These are phyloP conservation scores for Globisporangium lucens DNA, from an alignment of 352 stramenopile species.

Conservation along the genomic window DNA sequence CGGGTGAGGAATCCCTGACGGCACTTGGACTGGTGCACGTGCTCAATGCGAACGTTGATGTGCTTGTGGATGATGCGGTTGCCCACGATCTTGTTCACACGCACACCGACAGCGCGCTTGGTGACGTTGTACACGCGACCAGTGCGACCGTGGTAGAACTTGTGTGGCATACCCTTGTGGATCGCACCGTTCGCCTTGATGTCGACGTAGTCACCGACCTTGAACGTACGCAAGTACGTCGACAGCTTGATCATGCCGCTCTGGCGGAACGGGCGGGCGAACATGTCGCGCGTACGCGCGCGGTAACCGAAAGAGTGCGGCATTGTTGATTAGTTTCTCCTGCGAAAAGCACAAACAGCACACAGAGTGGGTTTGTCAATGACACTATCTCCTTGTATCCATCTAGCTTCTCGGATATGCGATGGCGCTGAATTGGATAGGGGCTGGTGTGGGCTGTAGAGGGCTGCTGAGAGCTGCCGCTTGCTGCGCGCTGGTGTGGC, in stretches of 20 bases:
- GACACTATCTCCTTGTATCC: background rate
- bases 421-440: background rate
- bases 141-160: constrained; percentile 99
- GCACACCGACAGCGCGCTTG: constrained; percentile 97
- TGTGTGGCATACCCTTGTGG: constrained; percentile 99
- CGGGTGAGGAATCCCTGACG: constrained; percentile 97
- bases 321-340: constrained; percentile 83
- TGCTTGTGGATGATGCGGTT: constrained; percentile 99
- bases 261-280: constrained; percentile 97
- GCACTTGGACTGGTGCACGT: constrained; percentile 98
- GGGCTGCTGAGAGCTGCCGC: background rate
- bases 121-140: constrained; percentile 99
- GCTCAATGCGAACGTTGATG: constrained; percentile 99
- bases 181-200: constrained; percentile 99
- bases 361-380: constrained; percentile 24
- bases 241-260: constrained; percentile 95
- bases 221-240: constrained; percentile 98
- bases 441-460: background rate
- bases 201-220: constrained; percentile 99
- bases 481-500: background rate
- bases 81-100: constrained; percentile 99
- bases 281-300: constrained; percentile 99
- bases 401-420: background rate
- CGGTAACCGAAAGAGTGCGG: constrained; percentile 99
- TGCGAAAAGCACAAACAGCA: constrained; percentile 30